Evolutionary conservation across 768 basidiomycete species (phyloP), one percentile per base, ranked within the genome.

Genomic region (Crepidotus variabilis): DNA sequence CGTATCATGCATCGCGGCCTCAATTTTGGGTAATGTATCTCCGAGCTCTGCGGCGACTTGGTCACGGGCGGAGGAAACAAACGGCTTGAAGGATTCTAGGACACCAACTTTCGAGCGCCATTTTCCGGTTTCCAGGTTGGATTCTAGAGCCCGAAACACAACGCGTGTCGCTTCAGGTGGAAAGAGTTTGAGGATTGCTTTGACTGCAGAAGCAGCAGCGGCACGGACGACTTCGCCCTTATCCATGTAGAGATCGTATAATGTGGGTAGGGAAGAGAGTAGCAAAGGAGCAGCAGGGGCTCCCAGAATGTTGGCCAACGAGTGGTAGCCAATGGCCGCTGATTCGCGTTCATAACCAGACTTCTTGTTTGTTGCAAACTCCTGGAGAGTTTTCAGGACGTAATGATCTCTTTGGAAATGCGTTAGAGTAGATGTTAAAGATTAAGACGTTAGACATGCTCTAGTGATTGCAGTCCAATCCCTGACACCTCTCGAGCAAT

Each of bases 21-120:
- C 94, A 11, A 98, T 86, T 64, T 85, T 87, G 18, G 95, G 95
- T 48, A 98, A 81, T 47, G 91, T 83, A 9, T 76, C 74, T 14
- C 85, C 94, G 35, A 98, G 76, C 66, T 95, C 87, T 32, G 83
- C 80, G n/a, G 92, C 94, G 50, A 97, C 89, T 45, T 80, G 78
- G 53, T 88, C 88, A 59, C 80, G 81, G 51, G 90, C 88, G 14
- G 82, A 76, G 45, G 75, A 75, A 28, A 88, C 88, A 60, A 94
- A 87, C 46, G 69, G 74, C 67, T 86, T 92, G 67, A 98, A 81
- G 2, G 93, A 85, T 62, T 97, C 94, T 32, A 98, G 75, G 6
- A 87, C 92, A 14, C 90, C 94, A n/a, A 97, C 88, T 77, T 98
- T 98, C 56, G 88, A 85, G 61, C 87, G 83, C 96, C 96, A 98